Evolutionary conservation across 1,284 basidiomycete species (phyloP), one percentile per base, ranked within the genome.

Genomic region (Sutorius eximius): DNA sequence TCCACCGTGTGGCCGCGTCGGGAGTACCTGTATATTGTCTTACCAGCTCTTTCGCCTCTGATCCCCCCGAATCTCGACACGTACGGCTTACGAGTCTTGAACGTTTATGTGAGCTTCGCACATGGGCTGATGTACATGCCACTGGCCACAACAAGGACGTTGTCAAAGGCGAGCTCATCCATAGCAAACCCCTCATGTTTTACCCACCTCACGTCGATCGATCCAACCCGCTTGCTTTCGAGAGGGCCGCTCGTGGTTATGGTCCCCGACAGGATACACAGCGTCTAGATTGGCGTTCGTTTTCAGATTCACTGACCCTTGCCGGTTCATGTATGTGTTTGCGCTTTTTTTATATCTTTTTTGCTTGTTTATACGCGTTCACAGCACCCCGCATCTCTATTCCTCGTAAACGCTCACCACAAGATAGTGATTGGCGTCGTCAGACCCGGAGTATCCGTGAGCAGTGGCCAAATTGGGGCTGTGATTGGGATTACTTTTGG

Each of bases 401-500:
- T 3, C 10, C 47, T 29, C 37, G n/a, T 3, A 40, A 30, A 29
- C 36, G 36, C 5, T 20, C 18, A 2, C 11, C 47, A 0, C 47
- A 48, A 16, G 27, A 40, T 9, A 48, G 47, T 18, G 47, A 48
- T 9, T 48, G 34, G 46, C 36, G 18, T 7, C 13, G 44, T 24
- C 44, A 45, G 13, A 24, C 30, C 7, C 7, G 5, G 20, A 45
- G 32, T 5, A 8, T 45, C 13, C 44, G 32, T 2, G 8, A 32
- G 1, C n/a, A 48, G 1, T 48, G 47, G 45, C 51, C 51, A 1
- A 0, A 18, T 2, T 49, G 45, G 51, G 51, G 40, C 3, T 53
- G 51, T 2, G 45, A 53, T 13, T 53, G 51, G 51, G 51, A 53
- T 18, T 48, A 48, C n/a, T 18, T 48, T 9, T 48, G 47, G 47